Base-by-base conservation (phyloP, 352 stramenopile genomes). In the Phytophthora multivora region DNA sequence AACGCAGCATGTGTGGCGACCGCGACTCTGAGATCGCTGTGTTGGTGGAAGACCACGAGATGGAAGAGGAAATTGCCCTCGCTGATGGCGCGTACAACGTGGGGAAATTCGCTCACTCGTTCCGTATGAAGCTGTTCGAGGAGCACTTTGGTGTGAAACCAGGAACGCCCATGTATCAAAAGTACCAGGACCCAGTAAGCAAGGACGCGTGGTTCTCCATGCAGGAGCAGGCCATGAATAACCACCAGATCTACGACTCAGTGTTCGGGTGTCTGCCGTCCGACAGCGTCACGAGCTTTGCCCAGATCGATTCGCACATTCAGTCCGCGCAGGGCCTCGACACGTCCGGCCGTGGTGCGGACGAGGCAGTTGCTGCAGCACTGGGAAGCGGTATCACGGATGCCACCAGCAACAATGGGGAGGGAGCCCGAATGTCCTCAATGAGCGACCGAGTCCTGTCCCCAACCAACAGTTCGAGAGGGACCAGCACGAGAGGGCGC, bases 1-100 rank as follows among this genome's bases (percentile, higher is more conserved):
- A 96, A 53, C 83, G 87, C 50, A 93, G 83, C 59, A 89, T 94
- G 85, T 85, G 71, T n/a, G 87, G 87, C 33, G 85, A 94, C 61
- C 83, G 87, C 41, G 87, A 96, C 59, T 96, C 87, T 23, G 87
- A 96, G 63, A 91, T 96, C 54, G 87, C 87, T n/a, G 84, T 92
- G 19, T 35, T 93, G 3, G 69, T 93, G n/a, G 87, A 95, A 12
- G 87, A 95, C 47, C 73, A 84, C 16, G 80, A 91, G 47, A 79
- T 90, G 68, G 73, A 91, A 40, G 66, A 86, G 11, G 59, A 58
- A 1, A 73, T 86, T 18, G 71, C 69, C 8, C 79, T 93, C 15
- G 80, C 66, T 5, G 62, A 73, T 13, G 75, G 73, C 2, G 45
- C 59, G 2, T 81, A 73, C 39, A 80, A 67, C 38, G 82, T 93